Base-by-base conservation (phyloP, 2,329 filamentous ascomycete genomes). In the Colletotrichum plurivorum region DNA sequence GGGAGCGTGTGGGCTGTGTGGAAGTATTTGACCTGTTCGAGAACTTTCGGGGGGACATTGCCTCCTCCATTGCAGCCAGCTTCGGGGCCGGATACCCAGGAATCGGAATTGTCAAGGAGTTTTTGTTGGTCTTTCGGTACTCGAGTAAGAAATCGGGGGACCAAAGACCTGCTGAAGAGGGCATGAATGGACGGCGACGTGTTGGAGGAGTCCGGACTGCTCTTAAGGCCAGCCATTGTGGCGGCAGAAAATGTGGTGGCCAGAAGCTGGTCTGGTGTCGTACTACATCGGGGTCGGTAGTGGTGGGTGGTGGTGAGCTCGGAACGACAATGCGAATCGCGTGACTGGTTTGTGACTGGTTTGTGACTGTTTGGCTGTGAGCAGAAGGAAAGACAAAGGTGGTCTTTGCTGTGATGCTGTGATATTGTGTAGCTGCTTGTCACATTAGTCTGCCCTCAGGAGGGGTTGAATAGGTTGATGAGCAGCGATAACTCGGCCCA, bases 51-150 rank as follows among this genome's bases (percentile, higher is more conserved):
- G 1, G 83, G 83, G 12, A 84, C 71, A 53, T 81, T 79, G 49
- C 72, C 70, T 3, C 73, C 39, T 2, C 74, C 76, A 10, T 76
- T 73, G 18, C 72, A 71, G 9, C 67, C 69, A 15, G 72, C 72
- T 51, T 72, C 75, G 6, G 75, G 56, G 45, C 75, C 71, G 4
- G 76, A 71, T 4, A 76, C 76, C 83, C 83, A 85, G 2, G 83
- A 77, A 59, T 78, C 75, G 4, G 75, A 57, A 0, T 72, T 64
- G 2, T 80, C 76, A 1, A 85, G 74, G 2, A 85, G 73, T 4
- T 62, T 60, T 27, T 75, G 75, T 70, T 86, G 84, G 48, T 83
- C 78, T 16, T 74, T 76, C 0, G 82, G 80, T 7, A 85, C 76
- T 25, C 63, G 76, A 18, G 77, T 67, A 20, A 78, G 70, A 13